phyloP scores from a whole-genome alignment of 352 stramenopile genomes.

The Globisporangium recalcitrans region DNA sequence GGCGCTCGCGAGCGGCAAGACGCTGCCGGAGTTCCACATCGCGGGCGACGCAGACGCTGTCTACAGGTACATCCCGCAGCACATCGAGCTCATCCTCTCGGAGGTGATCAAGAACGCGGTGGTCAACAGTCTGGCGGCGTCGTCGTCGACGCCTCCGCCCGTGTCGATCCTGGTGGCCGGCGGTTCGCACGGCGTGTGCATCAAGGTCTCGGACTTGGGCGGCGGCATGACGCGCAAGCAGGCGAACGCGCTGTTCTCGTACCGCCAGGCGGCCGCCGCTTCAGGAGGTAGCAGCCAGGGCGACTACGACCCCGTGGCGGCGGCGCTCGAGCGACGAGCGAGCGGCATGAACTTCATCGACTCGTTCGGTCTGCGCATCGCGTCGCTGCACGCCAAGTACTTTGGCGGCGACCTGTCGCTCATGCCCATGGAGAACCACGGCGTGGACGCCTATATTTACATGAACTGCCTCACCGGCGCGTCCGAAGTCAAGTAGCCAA shows the following conservation, averaged over 20 bases:
- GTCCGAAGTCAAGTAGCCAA: constrained; percentile 62
- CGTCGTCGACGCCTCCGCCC: constrained; percentile 30
- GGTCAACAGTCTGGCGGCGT: constrained; percentile 55
- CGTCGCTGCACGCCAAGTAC: constrained; percentile 94
- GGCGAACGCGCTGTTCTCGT: constrained; percentile 65
- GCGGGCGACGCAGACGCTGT: constrained; percentile 43
- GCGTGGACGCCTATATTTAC: constrained; percentile 93
- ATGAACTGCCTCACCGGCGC: constrained; percentile 77
- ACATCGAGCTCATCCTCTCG: constrained; percentile 78
- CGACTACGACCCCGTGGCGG: constrained; percentile 66
- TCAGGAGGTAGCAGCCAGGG: constrained; percentile 14
- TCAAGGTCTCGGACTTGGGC: constrained; percentile 76
- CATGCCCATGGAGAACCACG: constrained; percentile 99
- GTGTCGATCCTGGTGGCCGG: constrained; percentile 62
- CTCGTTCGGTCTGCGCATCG: constrained; percentile 89
- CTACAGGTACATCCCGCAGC: constrained; percentile 77
- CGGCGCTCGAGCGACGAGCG: constrained; percentile 59
- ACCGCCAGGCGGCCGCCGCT: constrained; percentile 33
- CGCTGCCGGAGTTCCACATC: constrained; percentile 57
- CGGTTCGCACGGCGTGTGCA: constrained; percentile 62
- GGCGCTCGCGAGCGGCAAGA: constrained; percentile 31
- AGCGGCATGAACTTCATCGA: constrained; percentile 64
- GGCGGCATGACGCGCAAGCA: constrained; percentile 71
- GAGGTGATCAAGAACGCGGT: constrained; percentile 82
- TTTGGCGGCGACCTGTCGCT: constrained; percentile 98